These are phyloP conservation scores for Pyrus pyrifolia DNA, from an alignment of 306 rosid genomes.

Conservation along the genomic window DNA sequence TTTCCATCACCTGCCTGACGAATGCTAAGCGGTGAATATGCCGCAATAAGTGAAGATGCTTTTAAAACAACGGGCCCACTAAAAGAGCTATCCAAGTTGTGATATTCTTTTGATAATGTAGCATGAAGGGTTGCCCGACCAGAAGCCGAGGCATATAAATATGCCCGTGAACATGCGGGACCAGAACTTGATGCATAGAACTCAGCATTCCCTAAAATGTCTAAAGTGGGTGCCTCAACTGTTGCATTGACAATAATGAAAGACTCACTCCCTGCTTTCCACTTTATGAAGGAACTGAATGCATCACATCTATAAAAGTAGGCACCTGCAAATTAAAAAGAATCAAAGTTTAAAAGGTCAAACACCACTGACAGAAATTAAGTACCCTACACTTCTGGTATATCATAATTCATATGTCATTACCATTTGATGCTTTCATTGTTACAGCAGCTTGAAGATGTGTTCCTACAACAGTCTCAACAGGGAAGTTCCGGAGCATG, in stretches of 20 bases:
- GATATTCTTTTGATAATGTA: conserved; percentile 54
- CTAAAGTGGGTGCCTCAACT: conserved; percentile 39
- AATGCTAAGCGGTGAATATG: conserved; percentile 62
- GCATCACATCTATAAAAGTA: conserved; percentile 75
- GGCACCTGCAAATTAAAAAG: conserved; percentile 52
- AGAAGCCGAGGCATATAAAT: conserved; percentile 63
- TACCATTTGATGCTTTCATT: conserved; percentile 83
- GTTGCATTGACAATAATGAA: conserved; percentile 64
- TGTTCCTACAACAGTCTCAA: conserved; percentile 87
- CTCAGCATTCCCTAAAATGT: conserved; percentile 30
- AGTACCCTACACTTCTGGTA: conserved; percentile 8
- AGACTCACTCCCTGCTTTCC: conserved; percentile 78
- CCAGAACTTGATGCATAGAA: conserved; percentile 36
- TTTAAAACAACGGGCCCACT: conserved; percentile 59
- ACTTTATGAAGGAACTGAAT: conserved; percentile 62
- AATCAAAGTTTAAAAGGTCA: conserved; percentile 17
- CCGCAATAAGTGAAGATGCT: conserved; percentile 60
- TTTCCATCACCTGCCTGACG: conserved; percentile 78
- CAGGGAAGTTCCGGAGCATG: conserved; percentile 72
- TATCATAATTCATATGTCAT: neutral
- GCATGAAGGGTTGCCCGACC: conserved; percentile 78
- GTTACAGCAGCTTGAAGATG: conserved; percentile 82
- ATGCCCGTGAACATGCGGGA: conserved; percentile 71
- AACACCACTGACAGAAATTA: conserved; percentile 11
- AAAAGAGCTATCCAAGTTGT: conserved; percentile 33